Evolutionary conservation across 768 basidiomycete species (phyloP), one percentile per base, ranked within the genome.

Genomic region (Tephrocybe sp.): DNA sequence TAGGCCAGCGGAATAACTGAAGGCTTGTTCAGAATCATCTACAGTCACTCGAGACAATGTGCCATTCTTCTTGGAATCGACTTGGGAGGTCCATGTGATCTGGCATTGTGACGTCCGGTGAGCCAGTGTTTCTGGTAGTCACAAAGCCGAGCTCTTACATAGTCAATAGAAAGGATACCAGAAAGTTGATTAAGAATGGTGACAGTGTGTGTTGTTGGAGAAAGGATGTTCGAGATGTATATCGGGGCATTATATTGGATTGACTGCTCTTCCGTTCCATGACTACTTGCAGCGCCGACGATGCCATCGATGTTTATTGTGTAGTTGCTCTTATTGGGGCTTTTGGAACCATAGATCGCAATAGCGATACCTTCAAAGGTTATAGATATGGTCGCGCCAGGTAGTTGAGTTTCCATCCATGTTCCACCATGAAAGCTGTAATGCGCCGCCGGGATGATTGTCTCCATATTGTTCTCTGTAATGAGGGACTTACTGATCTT

Each of bases 361-460:
- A 52, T 21, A 7, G 6, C 15, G 29, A 37, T 25, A 23, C 51
- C 51, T 42, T 52, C 45, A 15, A 52, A 52, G 16, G 30, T 46
- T 31, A 52, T 46, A 1, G 50, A 47, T 15, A 47, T 37, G 40
- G 51, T 52, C 24, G 51, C 51, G 16, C 51, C 51, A 9, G 33
- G 9, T 18, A 15, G 8, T n/a, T 15, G 33, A 15, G 33, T 34
- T 6, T 4, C 15, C 33, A 34, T 34, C 33, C 33, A 34, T n/a
- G 33, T 34, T 34, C 15, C 15, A 4, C 33, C 33, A 15, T 34
- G 15, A 15, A 34, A 34, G 33, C 33, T 34, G 15, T 34, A 34
- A n/a, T n/a, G n/a, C n/a, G n/a, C n/a, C 15, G 15, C 11, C 4
- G 15, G 8, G 8, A 34, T 10, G 4, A n/a, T 7, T 34, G 15